Percentiles rank a stretch among this genome's conserved stretches.
Conservation (phyloP, 805 yeast species). For the Candida mattraensis region DNA sequence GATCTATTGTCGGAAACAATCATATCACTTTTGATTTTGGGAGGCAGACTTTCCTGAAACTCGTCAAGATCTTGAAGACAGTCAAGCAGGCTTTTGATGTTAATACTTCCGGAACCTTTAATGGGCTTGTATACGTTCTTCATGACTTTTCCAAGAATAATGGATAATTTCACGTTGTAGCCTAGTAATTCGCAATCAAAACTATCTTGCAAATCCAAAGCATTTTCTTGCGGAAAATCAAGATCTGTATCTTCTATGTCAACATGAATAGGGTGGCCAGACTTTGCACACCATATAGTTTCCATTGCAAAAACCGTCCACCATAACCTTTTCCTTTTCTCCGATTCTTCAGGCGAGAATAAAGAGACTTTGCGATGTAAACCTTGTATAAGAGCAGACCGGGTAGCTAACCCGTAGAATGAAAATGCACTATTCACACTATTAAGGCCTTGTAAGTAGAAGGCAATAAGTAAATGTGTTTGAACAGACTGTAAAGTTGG, state of each 20-base stretch:
- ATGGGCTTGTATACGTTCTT: constrained; percentile 23
- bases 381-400: constrained; percentile 31
- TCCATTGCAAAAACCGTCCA: constrained; percentile 38
- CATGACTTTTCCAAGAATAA: constrained; percentile 28
- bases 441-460: constrained; percentile 36
- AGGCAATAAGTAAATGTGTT: constrained; percentile 31
- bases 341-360: constrained; percentile 22
- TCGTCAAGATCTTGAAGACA: constrained; percentile 26
- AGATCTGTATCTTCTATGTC: constrained; percentile 30
- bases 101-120: constrained; percentile 23
- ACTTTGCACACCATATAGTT: constrained; percentile 32
- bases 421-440: constrained; percentile 33
- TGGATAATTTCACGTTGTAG: constrained; percentile 20
- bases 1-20: constrained; percentile 18
- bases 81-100: constrained; percentile 23
- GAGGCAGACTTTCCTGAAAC: constrained; percentile 26
- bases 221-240: constrained; percentile 22
- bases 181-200: constrained; percentile 28
- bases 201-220: constrained; percentile 26
- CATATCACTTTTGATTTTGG: constrained; percentile 19
- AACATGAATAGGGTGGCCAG: constrained; percentile 36
- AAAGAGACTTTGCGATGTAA: constrained; percentile 26
- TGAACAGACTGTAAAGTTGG: constrained; percentile 31
- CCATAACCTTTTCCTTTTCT: constrained; percentile 35
- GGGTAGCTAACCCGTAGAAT: constrained; percentile 33